phyloP scores from a whole-genome alignment of 2,329 filamentous ascomycete species.

The Cercospora sp. region DNA sequence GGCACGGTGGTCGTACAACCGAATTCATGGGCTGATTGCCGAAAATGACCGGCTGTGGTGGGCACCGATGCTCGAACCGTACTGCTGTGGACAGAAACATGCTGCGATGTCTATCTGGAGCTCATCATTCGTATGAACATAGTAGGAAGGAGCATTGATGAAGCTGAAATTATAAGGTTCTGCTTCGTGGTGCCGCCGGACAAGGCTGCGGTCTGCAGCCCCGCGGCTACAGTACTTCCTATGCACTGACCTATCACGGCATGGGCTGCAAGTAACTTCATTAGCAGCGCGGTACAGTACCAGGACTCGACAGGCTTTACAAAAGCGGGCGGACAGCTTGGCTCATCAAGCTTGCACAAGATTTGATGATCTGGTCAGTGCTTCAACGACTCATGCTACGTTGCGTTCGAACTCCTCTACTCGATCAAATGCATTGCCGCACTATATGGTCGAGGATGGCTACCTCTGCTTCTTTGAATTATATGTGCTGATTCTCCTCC shows the following conservation, averaged over 20 bases:
- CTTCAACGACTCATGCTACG: background rate
- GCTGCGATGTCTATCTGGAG: background rate
- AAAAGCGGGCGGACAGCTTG: background rate
- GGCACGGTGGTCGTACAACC: background rate
- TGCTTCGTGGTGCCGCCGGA: background rate
- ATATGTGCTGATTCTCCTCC: background rate
- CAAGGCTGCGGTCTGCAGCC: background rate
- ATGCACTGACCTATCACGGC: slow-evolving; percentile 1
- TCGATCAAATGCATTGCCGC: background rate
- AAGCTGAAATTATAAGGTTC: background rate
- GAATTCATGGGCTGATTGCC: background rate
- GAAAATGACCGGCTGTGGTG: background rate
- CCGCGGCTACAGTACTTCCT: background rate
- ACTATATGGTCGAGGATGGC: background rate
- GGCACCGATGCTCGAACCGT: background rate
- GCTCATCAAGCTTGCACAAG: background rate
- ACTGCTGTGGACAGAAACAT: background rate
- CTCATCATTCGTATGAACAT: background rate
- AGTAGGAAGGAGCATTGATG: background rate
- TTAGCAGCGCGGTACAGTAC: background rate
- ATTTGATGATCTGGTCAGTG: background rate
- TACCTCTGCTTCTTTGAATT: background rate
- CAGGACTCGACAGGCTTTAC: background rate
- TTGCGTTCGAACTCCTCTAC: background rate
- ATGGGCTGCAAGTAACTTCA: background rate